Percentiles rank a stretch among this genome's conserved stretches.
These are phyloP conservation scores for Zygoascus sp. DNA, from an alignment of 1,139 yeast species.

Conservation along the genomic window DNA sequence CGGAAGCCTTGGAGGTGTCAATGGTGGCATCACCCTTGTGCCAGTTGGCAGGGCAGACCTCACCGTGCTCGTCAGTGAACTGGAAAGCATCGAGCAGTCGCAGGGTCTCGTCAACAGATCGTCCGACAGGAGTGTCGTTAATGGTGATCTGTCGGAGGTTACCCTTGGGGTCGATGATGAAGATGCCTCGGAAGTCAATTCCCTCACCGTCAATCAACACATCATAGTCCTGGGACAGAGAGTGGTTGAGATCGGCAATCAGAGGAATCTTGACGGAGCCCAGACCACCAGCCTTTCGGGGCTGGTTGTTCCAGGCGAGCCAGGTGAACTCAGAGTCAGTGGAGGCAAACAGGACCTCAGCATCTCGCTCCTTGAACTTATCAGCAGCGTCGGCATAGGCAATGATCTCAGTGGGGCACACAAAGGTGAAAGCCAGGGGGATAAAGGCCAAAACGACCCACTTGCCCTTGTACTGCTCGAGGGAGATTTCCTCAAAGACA, in stretches of 20 bases:
- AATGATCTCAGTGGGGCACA: conserved; percentile 97
- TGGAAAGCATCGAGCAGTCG: conserved; percentile 98
- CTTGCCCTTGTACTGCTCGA: conserved; percentile 94
- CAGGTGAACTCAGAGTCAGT: conserved; percentile 97
- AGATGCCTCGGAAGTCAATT: conserved; percentile 94
- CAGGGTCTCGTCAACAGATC: conserved; percentile 95
- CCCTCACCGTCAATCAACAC: conserved; percentile 95
- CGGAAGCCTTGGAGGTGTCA: conserved; percentile 75
- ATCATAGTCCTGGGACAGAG: conserved; percentile 92
- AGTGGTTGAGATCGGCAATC: conserved; percentile 94
- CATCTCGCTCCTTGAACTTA: conserved; percentile 81
- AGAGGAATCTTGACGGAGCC: conserved; percentile 93
- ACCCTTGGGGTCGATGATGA: conserved; percentile 95
- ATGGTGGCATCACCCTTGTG: conserved; percentile 94
- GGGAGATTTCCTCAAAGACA: conserved; percentile 85
- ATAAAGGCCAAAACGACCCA: conserved; percentile 96
- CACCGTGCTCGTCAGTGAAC: conserved; percentile 97
- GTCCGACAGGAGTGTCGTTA: conserved; percentile 98
- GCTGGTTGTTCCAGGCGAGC: conserved; percentile 96
- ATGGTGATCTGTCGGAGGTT: conserved; percentile 90
- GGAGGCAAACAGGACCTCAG: conserved; percentile 90
- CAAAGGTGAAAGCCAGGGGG: conserved; percentile 98
- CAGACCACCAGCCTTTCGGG: conserved; percentile 97
- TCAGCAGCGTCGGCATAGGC: conserved; percentile 95
- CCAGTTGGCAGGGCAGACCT: conserved; percentile 99